Conservation (phyloP, 2,329 filamentous ascomycete species). For the Penicillium sp. region DNA sequence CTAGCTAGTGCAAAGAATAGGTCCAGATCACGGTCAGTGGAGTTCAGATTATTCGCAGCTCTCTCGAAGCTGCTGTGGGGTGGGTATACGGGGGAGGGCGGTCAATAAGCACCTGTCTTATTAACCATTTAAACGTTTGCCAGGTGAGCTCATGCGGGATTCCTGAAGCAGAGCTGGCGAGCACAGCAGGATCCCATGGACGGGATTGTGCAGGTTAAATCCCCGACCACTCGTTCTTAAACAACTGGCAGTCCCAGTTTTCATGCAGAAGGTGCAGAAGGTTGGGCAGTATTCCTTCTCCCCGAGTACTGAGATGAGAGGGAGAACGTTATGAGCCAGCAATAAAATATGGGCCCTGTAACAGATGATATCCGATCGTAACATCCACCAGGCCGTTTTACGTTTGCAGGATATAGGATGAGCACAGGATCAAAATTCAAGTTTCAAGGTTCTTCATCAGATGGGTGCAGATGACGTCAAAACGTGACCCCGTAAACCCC, state of each 20-base stretch:
- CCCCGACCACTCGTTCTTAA: not conserved
- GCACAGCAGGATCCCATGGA: not conserved
- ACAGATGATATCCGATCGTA: slow-evolving; percentile 1
- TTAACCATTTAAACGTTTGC: not conserved
- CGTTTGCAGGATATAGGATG: not conserved
- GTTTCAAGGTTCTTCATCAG: not conserved
- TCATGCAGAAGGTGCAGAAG: not conserved
- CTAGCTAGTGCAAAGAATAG: not conserved
- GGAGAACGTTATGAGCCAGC: not conserved
- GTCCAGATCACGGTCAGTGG: not conserved
- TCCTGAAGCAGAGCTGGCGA: not conserved
- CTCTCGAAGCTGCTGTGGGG: slow-evolving; percentile 8
- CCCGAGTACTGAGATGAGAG: not conserved
- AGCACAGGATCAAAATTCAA: not conserved
- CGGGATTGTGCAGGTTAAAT: not conserved
- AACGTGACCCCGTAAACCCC: slow-evolving; percentile 12
- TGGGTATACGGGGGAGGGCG: slow-evolving; percentile 6
- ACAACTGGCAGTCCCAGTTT: not conserved
- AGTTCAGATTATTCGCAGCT: not conserved
- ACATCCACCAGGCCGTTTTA: not conserved
- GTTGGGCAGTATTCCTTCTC: slow-evolving; percentile 11
- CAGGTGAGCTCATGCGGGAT: slow-evolving; percentile 2
- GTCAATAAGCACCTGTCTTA: slow-evolving; percentile 7
- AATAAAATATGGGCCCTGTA: slow-evolving; percentile 1
- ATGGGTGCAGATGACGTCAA: slow-evolving; percentile 16